Conservation (phyloP, 352 stramenopile species). For the Phytophthora nicotianae region DNA sequence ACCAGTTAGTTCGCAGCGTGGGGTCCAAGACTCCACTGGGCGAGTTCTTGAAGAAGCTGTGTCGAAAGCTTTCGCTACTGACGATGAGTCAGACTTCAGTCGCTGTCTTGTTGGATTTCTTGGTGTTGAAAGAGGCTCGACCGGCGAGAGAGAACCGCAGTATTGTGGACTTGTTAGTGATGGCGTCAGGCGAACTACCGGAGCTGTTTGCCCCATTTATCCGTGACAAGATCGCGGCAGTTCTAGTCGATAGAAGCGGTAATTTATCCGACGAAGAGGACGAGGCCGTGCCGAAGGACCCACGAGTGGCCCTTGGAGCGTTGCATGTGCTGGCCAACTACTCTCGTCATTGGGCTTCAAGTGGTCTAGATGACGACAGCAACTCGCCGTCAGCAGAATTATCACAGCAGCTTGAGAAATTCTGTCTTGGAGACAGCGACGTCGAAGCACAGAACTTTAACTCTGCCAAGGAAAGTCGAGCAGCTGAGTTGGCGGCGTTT, state of each 20-base stretch:
- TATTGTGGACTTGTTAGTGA: slow-evolving; percentile 59
- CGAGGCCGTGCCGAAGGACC: slow-evolving; percentile 35
- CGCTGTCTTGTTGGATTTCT: slow-evolving; percentile 45
- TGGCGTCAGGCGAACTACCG: slow-evolving; percentile 54
- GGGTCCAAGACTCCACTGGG: slow-evolving; percentile 80
- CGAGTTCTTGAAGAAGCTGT: slow-evolving; percentile 85
- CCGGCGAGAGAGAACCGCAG: slow-evolving; percentile 54
- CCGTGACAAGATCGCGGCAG: slow-evolving; percentile 46
- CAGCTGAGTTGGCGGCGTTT: slow-evolving; percentile 60
- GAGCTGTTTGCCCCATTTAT: slow-evolving; percentile 63
- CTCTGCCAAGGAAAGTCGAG: slow-evolving; percentile 38
- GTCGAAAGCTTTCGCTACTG: slow-evolving; percentile 73
- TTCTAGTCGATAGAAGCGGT: slow-evolving; percentile 42
- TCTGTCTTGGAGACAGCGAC: slow-evolving; percentile 47
- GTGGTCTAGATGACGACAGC: slow-evolving; percentile 20
- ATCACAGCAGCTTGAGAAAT: slow-evolving; percentile 49
- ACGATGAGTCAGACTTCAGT: slow-evolving; percentile 63
- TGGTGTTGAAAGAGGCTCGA: slow-evolving; percentile 33
- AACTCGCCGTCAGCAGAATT: slow-evolving; percentile 40
- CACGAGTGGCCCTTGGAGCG: slow-evolving; percentile 53
- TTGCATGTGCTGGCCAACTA: slow-evolving; percentile 65
- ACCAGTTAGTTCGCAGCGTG: slow-evolving; percentile 78
- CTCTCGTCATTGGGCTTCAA: slow-evolving; percentile 48
- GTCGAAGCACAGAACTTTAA: slow-evolving; percentile 32
- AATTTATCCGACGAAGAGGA: slow-evolving; percentile 31